These are phyloP conservation scores for Stagonosporopsis rhizophila DNA, from an alignment of 2,329 filamentous ascomycete genomes.

Conservation along the genomic window DNA sequence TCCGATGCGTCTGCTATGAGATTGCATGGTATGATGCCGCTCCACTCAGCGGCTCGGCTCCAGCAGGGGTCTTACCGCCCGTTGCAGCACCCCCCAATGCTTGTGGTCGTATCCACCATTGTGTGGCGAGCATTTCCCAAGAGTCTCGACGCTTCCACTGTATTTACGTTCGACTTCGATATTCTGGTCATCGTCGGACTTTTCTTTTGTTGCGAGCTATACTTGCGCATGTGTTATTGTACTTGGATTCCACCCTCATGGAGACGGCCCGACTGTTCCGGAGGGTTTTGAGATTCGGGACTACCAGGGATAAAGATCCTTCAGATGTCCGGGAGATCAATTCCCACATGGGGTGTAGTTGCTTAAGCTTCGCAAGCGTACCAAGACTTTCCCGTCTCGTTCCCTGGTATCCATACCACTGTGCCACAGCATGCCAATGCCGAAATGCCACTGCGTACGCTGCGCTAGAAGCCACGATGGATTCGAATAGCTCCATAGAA, in stretches of 20 bases:
- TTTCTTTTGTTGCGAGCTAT: neutral
- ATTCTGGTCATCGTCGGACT: neutral
- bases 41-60: constrained; percentile 14
- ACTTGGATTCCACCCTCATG: neutral
- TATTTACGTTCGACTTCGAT: neutral
- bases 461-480: neutral
- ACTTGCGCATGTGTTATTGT: neutral
- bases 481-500: neutral
- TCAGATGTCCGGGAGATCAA: constrained; percentile 2
- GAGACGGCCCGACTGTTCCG: constrained; percentile 3
- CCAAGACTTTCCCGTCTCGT: constrained; percentile 6
- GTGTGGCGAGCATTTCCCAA: neutral
- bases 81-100: constrained; percentile 2
- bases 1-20: constrained; percentile 4
- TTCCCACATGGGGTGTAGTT: constrained; percentile 12
- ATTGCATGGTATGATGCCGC: constrained; percentile 9
- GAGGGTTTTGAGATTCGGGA: neutral
- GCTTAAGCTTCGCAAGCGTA: constrained; percentile 6
- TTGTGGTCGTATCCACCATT: neutral
- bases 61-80: constrained; percentile 13
- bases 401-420: neutral
- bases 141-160: neutral
- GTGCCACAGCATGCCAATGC: neutral
- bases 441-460: neutral
- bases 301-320: constrained; percentile 4